phyloP scores from a whole-genome alignment of 495 filamentous ascomycete genomes.

The Trichoderma parareesei region DNA sequence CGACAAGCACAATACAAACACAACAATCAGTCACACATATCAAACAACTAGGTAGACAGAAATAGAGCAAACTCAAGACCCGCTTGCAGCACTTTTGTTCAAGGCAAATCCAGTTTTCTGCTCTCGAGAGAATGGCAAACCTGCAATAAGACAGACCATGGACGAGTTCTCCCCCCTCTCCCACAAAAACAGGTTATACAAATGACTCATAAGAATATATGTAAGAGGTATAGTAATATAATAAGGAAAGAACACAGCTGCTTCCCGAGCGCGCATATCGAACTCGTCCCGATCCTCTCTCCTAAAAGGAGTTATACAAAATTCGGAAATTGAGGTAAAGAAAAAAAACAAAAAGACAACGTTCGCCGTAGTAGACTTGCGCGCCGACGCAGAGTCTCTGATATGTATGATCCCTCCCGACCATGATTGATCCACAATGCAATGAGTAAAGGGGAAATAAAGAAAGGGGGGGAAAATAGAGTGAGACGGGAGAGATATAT shows the following conservation, averaged over 20 bases:
- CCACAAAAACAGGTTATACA: background rate
- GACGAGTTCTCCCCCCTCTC: background rate
- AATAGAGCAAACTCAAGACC: background rate
- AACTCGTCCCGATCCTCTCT: background rate
- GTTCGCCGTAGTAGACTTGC: slow-evolving; percentile 1
- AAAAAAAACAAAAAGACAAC: background rate
- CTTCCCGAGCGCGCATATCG: too few relatives aligned
- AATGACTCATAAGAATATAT: slow-evolving; percentile 5
- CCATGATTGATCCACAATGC: slow-evolving; percentile 6
- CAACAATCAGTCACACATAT: background rate
- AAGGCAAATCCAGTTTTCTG: background rate
- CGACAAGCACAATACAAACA: background rate
- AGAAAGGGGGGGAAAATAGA: background rate
- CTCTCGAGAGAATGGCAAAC: too few relatives aligned
- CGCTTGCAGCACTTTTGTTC: background rate
- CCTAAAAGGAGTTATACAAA: too few relatives aligned
- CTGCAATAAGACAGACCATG: too few relatives aligned
- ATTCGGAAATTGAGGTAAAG: too few relatives aligned
- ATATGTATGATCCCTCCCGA: slow-evolving; percentile 2
- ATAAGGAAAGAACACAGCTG: background rate
- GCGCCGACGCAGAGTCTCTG: background rate
- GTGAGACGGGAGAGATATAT: background rate
- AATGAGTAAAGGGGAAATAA: background rate
- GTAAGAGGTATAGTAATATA: background rate
- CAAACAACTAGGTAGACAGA: background rate